A percentile compares a stretch with the other conserved stretches of the same genome.
Conservation (phyloP, 305 asterid genomes). For the Fraxinus platypoda region DNA sequence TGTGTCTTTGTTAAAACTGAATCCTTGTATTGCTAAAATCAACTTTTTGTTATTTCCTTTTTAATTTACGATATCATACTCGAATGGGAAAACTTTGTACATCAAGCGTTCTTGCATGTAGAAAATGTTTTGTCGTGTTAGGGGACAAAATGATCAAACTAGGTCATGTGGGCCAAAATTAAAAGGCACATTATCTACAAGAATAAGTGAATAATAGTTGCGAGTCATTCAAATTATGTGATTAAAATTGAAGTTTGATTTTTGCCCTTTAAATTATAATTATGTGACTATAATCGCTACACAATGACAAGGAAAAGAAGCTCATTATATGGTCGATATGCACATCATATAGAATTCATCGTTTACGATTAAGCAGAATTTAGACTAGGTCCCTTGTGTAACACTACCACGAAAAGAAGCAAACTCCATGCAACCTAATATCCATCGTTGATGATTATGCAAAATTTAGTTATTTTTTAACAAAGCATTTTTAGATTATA, state of each 20-base stretch:
- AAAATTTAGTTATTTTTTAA: neutral
- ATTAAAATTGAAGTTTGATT: no score
- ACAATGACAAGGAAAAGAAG: neutral
- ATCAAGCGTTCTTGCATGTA: neutral
- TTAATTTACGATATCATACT: no score
- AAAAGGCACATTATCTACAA: neutral
- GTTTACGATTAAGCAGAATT: neutral
- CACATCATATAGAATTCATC: neutral
- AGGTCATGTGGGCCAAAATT: neutral
- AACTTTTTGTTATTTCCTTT: no score
- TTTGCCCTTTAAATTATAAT: no score
- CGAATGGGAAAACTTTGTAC: neutral
- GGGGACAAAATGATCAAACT: neutral
- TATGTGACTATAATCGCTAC: neutral
- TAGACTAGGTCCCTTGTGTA: neutral
- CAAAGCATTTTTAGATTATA: neutral
- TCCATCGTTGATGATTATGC: neutral
- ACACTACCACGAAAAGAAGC: neutral
- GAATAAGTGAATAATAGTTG: neutral
- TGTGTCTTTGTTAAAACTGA: neutral
- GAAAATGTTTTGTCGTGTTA: neutral
- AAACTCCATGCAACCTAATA: neutral
- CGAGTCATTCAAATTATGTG: neutral
- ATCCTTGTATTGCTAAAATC: neutral
- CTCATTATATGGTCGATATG: neutral